Evolutionary conservation across 208 protist species (phyloP).

Genomic region (Zelonia costaricensis): DNA sequence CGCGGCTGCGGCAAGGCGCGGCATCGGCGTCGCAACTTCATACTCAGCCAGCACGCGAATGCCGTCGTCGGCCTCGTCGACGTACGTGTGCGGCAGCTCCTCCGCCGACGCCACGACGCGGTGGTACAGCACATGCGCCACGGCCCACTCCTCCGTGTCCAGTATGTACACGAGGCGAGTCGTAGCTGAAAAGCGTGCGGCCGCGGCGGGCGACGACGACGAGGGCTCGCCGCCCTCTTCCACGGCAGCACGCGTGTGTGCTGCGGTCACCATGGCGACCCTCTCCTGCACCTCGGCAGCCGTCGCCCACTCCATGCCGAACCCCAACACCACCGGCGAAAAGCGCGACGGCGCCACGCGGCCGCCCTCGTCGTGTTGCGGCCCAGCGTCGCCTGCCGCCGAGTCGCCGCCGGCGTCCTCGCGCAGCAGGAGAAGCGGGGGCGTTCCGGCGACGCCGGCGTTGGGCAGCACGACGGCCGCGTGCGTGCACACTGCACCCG

Average conservation of each 20-base stretch:
- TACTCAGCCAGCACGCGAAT: slow-evolving; percentile 29
- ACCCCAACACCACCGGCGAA: slow-evolving; percentile 39
- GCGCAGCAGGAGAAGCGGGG: slow-evolving; percentile 26
- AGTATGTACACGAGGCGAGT: slow-evolving; percentile 50
- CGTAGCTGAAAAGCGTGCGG: slow-evolving; percentile 20
- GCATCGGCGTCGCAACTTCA: slow-evolving; percentile 15
- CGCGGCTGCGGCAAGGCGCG: background rate
- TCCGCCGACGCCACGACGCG: slow-evolving; percentile 1
- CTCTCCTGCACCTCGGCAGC: slow-evolving; percentile 29
- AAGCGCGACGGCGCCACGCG: background rate
- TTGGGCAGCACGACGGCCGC: slow-evolving; percentile 41
- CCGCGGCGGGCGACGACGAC: background rate
- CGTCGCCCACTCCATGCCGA: slow-evolving; percentile 51
- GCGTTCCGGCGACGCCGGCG: slow-evolving; percentile 24
- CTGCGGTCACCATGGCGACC: slow-evolving; percentile 32
- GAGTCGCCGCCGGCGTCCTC: background rate
- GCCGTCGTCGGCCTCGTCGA: slow-evolving; percentile 19
- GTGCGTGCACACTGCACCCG: slow-evolving; percentile 39
- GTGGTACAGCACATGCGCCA: slow-evolving; percentile 42
- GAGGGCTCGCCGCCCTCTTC: slow-evolving; percentile 1
- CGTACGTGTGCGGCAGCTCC: slow-evolving; percentile 15
- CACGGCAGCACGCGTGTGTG: background rate
- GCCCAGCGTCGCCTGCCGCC: background rate
- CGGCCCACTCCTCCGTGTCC: slow-evolving; percentile 49
- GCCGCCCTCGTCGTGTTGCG: slow-evolving; percentile 14